Base-by-base conservation (phyloP, 2,329 filamentous ascomycete species). In the Aurifilum marmelostoma region DNA sequence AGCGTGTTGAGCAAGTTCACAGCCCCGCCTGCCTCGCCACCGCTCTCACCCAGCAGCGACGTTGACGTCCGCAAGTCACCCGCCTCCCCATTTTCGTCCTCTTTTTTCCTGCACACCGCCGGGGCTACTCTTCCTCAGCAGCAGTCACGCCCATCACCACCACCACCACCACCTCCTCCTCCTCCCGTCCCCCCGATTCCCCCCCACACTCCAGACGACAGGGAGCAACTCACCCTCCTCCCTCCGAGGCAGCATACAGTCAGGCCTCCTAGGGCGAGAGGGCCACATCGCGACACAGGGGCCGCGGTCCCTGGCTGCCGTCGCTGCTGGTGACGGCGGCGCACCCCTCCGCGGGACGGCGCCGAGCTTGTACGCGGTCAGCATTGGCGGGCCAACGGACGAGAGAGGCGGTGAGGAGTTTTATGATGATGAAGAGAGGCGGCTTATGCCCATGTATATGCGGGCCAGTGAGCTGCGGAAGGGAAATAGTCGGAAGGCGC, bases 401-500 rank as follows among this genome's bases (percentile, higher is more conserved):
- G 71, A 73, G 2, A 71, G 70, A 9, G 71, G 73, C 2, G 72
- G 70, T 0, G 73, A 72, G 0, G 73, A 72, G 12, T 69, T 71
- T 39, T 66, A 71, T 9, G 73, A 75, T 27, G 71, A 65, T 52
- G 74, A 76, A 34, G 73, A 73, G 68, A 67, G 74, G 34, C 68
- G 74, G 65, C 64, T 76, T 64, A 75, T 76, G 75, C 75, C 75
- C 14, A 54, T 75, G 68, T 75, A 73, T 41, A 56, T 73, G 67
- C 60, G 68, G 62, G 65, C 71, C 54, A 65, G 63, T 24, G 69
- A 73, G 54, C 34, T 68, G 56, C 69, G 71, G 9, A 69, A 70
- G 63, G 71, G 73, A 21, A 71, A 65, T 37, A 76, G 72, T 56
- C 75, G 74, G 65, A 80, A 81, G 73, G 79, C 79, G 21, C 67